phyloP scores from a whole-genome alignment of 208 protist genomes.

The Crithidia brevicula region DNA sequence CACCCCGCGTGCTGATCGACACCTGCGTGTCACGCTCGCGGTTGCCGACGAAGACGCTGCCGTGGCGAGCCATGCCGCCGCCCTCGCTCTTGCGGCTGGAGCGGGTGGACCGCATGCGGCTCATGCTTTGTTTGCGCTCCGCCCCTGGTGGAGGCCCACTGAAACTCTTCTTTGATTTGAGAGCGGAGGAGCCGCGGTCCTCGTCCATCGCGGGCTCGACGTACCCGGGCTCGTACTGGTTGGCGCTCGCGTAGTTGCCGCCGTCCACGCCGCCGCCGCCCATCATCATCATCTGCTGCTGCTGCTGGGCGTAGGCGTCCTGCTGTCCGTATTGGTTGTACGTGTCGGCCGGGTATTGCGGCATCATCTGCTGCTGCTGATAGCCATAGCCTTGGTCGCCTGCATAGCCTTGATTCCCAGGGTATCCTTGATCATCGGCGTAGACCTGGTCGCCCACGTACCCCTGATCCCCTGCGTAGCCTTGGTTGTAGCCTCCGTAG shows the following conservation, averaged over 20 bases:
- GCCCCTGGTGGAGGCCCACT: conserved; percentile 34
- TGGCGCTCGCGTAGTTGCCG: background rate
- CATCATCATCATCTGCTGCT: conserved; percentile 22
- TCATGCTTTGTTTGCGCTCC: conserved; percentile 34
- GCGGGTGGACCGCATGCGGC: conserved; percentile 28
- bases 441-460: conserved; percentile 22
- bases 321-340: conserved; percentile 21
- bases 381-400: conserved; percentile 21
- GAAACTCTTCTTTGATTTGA: conserved; percentile 47
- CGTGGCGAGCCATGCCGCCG: conserved; percentile 44
- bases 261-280: conserved; percentile 2
- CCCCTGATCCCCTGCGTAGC: conserved; percentile 22
- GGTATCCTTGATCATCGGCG: conserved; percentile 18
- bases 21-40: conserved; percentile 57
- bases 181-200: background rate
- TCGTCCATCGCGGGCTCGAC: background rate
- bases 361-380: conserved; percentile 27
- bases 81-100: conserved; percentile 28
- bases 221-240: conserved; percentile 16
- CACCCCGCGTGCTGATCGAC: conserved; percentile 49
- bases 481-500: conserved; percentile 30
- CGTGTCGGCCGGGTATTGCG: conserved; percentile 7
- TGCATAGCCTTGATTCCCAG: conserved; percentile 14
- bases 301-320: conserved; percentile 19
- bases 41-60: conserved; percentile 48